phyloP scores from a whole-genome alignment of 2,329 filamentous ascomycete genomes.

The Colletotrichum cuscutae region DNA sequence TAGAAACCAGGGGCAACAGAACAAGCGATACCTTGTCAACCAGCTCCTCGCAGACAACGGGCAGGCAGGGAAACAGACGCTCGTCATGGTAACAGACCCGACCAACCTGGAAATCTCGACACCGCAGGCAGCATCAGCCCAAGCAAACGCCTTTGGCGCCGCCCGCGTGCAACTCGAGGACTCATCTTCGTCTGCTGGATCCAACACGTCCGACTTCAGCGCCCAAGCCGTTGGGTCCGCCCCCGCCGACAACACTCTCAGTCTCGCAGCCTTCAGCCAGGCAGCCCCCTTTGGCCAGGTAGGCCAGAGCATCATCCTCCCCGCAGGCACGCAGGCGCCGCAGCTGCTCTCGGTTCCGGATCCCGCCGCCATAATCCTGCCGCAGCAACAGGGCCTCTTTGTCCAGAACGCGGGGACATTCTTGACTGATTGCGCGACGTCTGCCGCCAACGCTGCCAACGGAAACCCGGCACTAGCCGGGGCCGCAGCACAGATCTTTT shows the following conservation, averaged over 20 bases:
- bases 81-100: constrained; percentile 51
- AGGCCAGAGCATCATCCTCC: constrained; percentile 48
- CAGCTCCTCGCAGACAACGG: constrained; percentile 51
- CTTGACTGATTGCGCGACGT: constrained; percentile 46
- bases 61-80: constrained; percentile 43
- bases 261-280: constrained; percentile 42
- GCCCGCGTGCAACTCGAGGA: constrained; percentile 7
- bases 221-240: constrained; percentile 35
- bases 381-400: constrained; percentile 45
- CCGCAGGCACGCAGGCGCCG: constrained; percentile 44
- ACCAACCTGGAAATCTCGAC: constrained; percentile 47
- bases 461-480: constrained; percentile 24
- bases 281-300: constrained; percentile 46
- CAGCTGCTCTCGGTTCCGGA: constrained; percentile 46
- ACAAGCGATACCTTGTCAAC: constrained; percentile 52
- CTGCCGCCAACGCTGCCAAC: constrained; percentile 34
- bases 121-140: constrained; percentile 36
- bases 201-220: constrained; percentile 32
- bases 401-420: constrained; percentile 47
- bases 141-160: constrained; percentile 37
- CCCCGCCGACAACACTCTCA: constrained; percentile 4
- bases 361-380: constrained; percentile 51
- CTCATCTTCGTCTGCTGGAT: not conserved
- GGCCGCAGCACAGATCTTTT: constrained; percentile 36
- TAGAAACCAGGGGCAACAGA: constrained; percentile 41